These are phyloP conservation scores for Neurospora sp. DNA, from an alignment of 2,329 filamentous ascomycete species.

Conservation along the genomic window DNA sequence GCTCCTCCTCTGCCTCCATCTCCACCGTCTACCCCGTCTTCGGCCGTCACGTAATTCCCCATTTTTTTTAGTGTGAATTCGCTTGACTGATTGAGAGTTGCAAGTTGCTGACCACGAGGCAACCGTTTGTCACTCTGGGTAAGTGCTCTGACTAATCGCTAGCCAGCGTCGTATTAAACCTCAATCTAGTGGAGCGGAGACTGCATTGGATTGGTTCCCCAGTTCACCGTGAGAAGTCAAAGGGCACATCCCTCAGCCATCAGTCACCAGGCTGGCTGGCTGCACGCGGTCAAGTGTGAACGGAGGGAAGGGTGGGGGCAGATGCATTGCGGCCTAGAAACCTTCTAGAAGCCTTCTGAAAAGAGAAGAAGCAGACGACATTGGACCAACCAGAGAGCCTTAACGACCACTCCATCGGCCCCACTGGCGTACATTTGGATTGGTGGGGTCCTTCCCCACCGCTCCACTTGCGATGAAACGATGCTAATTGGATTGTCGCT, in stretches of 20 bases:
- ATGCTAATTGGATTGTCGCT: background rate
- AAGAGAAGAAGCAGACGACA: no score
- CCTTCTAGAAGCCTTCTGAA: background rate
- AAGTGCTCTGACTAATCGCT: background rate
- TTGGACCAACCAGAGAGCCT: background rate
- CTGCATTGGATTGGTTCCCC: no score
- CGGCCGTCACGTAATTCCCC: background rate
- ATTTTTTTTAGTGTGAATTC: background rate
- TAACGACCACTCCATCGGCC: background rate
- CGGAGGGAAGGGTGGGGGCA: background rate
- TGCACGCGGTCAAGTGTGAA: background rate
- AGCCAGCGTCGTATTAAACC: background rate
- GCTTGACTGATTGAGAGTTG: background rate
- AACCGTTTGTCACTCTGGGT: background rate
- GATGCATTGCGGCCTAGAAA: background rate
- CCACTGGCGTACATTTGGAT: background rate
- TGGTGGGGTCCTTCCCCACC: background rate
- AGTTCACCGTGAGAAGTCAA: background rate
- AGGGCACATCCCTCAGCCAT: background rate
- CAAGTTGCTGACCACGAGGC: background rate
- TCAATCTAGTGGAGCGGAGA: background rate
- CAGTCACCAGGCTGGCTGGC: background rate
- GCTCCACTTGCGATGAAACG: background rate
- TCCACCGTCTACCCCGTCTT: background rate
- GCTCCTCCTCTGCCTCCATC: background rate